phyloP scores from a whole-genome alignment of 139 green algal species.

The Chlorella sorokiniana region DNA sequence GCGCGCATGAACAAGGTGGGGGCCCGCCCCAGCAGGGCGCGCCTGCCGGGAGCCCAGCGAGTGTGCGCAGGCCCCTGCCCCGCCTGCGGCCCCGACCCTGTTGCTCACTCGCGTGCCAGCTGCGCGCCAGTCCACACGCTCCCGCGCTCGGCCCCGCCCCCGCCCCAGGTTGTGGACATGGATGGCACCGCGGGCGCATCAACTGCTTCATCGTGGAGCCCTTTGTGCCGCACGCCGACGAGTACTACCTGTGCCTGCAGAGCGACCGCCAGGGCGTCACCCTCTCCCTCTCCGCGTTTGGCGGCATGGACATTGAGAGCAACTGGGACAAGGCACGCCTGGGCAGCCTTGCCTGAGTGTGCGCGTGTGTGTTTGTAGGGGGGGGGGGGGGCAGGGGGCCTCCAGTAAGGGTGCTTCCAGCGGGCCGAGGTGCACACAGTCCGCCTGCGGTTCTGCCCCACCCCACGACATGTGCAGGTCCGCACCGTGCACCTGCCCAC shows the following conservation, averaged over 20 bases:
- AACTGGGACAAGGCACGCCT: constrained; percentile 86
- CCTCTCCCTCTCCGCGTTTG: constrained; percentile 73
- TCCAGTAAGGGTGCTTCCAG: too few species aligned
- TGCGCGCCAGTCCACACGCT: background rate
- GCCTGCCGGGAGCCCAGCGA: too few species aligned
- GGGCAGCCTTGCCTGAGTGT: background rate
- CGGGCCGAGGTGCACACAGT: too few species aligned
- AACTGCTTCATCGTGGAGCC: constrained; percentile 93
- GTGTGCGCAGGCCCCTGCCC: too few species aligned
- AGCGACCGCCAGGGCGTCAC: constrained; percentile 35
- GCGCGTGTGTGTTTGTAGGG: background rate
- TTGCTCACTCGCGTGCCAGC: too few species aligned
- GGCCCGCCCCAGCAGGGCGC: too few species aligned
- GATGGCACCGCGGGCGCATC: constrained; percentile 64
- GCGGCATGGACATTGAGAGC: constrained; percentile 91
- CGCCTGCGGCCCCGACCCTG: too few species aligned
- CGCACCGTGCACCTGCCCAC: constrained; percentile 61
- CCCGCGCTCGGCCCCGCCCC: too few species aligned
- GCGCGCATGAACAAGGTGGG: constrained; percentile 69
- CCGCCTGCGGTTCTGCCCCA: too few species aligned
- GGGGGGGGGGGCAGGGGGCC: background rate
- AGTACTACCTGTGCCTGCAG: constrained; percentile 82
- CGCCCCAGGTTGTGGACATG: constrained; percentile 39
- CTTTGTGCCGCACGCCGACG: constrained; percentile 86
- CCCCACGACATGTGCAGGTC: constrained; percentile 42